Conservation (phyloP, 2,329 filamentous ascomycete genomes). For the Raffaelea albimanens region DNA sequence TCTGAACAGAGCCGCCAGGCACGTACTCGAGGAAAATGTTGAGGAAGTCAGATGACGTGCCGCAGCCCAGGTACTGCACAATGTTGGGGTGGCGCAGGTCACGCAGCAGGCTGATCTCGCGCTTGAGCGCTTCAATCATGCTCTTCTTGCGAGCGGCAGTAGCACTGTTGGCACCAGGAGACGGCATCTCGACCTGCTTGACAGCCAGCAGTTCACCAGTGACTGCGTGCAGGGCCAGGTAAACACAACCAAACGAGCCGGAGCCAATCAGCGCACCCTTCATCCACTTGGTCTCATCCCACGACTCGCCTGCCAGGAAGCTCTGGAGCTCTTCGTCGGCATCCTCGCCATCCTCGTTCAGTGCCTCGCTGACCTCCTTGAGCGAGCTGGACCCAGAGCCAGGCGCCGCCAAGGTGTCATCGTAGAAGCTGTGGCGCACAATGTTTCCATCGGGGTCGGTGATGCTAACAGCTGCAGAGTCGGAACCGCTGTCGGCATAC, state of each 20-base stretch:
- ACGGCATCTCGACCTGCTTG: slow-evolving; percentile 92
- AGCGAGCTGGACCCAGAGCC: slow-evolving; percentile 58
- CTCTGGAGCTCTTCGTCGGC: slow-evolving; percentile 81
- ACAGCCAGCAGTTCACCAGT: slow-evolving; percentile 97
- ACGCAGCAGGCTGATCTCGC: slow-evolving; percentile 87
- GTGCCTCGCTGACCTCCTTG: slow-evolving; percentile 74
- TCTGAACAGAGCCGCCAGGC: slow-evolving; percentile 91
- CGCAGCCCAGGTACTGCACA: slow-evolving; percentile 94
- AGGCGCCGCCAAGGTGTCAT: slow-evolving; percentile 44
- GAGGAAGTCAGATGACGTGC: slow-evolving; percentile 79
- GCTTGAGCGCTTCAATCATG: slow-evolving; percentile 96
- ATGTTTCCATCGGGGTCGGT: slow-evolving; percentile 69
- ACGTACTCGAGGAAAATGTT: slow-evolving; percentile 99
- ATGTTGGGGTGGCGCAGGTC: slow-evolving; percentile 95
- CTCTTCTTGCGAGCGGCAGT: slow-evolving; percentile 88
- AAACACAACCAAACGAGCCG: slow-evolving; percentile 93
- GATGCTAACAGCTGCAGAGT: slow-evolving; percentile 59
- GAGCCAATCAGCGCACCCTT: slow-evolving; percentile 95
- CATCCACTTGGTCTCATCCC: slow-evolving; percentile 98
- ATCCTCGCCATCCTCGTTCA: slow-evolving; percentile 87
- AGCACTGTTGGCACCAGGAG: slow-evolving; percentile 64
- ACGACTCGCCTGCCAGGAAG: slow-evolving; percentile 85
- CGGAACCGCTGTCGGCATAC: slow-evolving; percentile 65
- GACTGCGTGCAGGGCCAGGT: slow-evolving; percentile 86
- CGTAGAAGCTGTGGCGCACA: slow-evolving; percentile 70